Evolutionary conservation across 768 basidiomycete species (phyloP), one percentile per base, ranked within the genome.

Genomic region (Obba rivulosa): DNA sequence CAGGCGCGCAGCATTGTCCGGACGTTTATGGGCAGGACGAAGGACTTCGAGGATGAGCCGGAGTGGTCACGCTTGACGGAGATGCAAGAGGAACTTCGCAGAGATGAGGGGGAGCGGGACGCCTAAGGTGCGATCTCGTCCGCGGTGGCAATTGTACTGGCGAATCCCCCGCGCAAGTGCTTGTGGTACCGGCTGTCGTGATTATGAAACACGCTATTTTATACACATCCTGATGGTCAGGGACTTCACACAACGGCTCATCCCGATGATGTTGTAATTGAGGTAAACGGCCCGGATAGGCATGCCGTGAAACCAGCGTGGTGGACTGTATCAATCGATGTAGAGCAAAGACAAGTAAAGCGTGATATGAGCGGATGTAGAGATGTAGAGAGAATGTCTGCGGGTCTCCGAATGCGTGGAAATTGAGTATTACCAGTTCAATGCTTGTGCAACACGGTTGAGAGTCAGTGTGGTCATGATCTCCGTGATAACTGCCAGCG

Each of bases 1-100:
- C 91, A 95, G 67, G 90, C 83, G 38, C 77, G 86, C 46, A 93
- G 91, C 52, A 74, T 97, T 48, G 77, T 97, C 50, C 74, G 94
- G 67, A 87, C 84, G 44, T 98, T 97, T 67, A 77, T 90, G 68
- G 94, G 88, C 7, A 74, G 89, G 51, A 91, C 89, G 50, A 83
- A 74, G 65, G 89, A 71, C 49, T 97, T 93, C 55, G 88, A 86
- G 64, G 93, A 93, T 44, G 89, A 96, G 63, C 77, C 82, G 3
- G 92, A 92, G 69, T 97, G 88, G 85, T 63, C 70, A 22, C 71
- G 73, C 52, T 69, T 98, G 60, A 71, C 73, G 58, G 78, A 74
- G 51, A 63, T 92, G 57, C 70, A 81, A 59, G 81, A 83, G 36
- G 87, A 89, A 24, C 52, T 63, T 38, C 57, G 53, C 41, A 57